Percentiles rank a stretch among this genome's conserved stretches.
These are phyloP conservation scores for Aspergillus sp. DNA, from an alignment of 2,329 filamentous ascomycete species.

Conservation along the genomic window DNA sequence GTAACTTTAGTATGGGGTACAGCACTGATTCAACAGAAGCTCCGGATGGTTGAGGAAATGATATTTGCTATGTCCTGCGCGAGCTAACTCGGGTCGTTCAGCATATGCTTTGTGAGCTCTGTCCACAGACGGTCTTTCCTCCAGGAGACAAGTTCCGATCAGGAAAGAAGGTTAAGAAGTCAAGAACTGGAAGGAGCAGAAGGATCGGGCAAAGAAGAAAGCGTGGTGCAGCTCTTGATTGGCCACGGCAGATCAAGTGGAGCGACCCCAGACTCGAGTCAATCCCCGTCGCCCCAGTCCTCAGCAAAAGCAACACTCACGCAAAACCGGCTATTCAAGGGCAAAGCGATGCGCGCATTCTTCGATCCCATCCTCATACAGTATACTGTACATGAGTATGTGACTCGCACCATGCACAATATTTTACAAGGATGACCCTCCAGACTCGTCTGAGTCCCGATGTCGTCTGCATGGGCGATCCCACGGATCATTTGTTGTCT, in stretches of 20 bases:
- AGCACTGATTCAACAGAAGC: background rate
- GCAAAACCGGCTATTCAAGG: background rate
- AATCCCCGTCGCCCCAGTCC: background rate
- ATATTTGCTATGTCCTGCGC: background rate
- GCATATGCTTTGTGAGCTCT: background rate
- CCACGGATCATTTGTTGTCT: background rate
- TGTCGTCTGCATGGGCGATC: background rate
- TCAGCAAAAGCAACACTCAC: background rate
- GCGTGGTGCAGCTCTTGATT: constrained; percentile 14
- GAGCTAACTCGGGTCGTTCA: background rate
- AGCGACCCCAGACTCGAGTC: constrained; percentile 1
- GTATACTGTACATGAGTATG: background rate
- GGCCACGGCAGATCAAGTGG: constrained; percentile 22
- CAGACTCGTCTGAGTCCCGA: background rate
- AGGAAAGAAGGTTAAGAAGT: constrained; percentile 3
- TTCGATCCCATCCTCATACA: background rate
- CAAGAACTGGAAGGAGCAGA: background rate
- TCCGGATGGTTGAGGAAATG: background rate
- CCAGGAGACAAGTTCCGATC: background rate
- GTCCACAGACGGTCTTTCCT: background rate
- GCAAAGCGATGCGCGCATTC: background rate
- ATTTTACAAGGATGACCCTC: background rate
- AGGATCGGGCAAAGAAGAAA: constrained; percentile 7
- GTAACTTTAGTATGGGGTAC: constrained; percentile 2
- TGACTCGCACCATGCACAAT: background rate